A percentile compares a stretch with the other conserved stretches of the same genome.
phyloP scores from a whole-genome alignment of 23 red algal genomes.

The Gracilaria domingensis region DNA sequence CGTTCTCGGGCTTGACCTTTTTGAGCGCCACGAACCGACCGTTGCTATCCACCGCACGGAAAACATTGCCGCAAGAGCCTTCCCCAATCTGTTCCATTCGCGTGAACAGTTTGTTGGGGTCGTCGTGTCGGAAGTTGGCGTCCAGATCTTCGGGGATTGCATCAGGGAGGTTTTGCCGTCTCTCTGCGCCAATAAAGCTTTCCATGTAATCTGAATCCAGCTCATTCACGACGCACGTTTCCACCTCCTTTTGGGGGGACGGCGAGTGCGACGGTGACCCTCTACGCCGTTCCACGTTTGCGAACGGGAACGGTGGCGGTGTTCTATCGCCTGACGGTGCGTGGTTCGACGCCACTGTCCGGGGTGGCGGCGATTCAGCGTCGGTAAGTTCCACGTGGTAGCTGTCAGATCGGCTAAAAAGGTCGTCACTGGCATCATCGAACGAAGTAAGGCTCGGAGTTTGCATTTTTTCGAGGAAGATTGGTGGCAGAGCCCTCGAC shows the following conservation, averaged over 20 bases:
- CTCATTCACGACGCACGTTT: slow-evolving; percentile 45
- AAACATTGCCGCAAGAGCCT: slow-evolving; percentile 90
- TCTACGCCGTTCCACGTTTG: not conserved
- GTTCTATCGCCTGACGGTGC: not conserved
- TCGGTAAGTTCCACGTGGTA: not conserved
- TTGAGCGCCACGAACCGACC: slow-evolving; percentile 70
- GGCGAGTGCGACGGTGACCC: not conserved
- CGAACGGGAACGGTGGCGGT: not conserved
- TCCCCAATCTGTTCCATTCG: slow-evolving; percentile 86
- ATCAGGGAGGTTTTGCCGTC: slow-evolving; percentile 40
- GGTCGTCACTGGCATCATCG: slow-evolving; percentile 50
- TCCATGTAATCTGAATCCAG: slow-evolving; percentile 55
- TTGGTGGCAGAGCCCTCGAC: slow-evolving; percentile 37
- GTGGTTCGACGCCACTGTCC: not conserved
- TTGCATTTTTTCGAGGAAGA: slow-evolving; percentile 33
- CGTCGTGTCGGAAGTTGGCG: slow-evolving; percentile 50
- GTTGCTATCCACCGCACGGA: slow-evolving; percentile 54
- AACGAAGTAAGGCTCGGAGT: slow-evolving; percentile 67
- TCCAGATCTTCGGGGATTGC: slow-evolving; percentile 60
- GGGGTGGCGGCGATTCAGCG: not conserved
- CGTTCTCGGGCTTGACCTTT: slow-evolving; percentile 64
- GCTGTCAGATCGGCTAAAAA: slow-evolving; percentile 16
- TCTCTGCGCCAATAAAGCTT: slow-evolving; percentile 64
- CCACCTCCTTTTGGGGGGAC: not conserved
- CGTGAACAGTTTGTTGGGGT: slow-evolving; percentile 57